These are phyloP conservation scores for Mycena rosella DNA, from an alignment of 768 basidiomycete species.

Conservation along the genomic window DNA sequence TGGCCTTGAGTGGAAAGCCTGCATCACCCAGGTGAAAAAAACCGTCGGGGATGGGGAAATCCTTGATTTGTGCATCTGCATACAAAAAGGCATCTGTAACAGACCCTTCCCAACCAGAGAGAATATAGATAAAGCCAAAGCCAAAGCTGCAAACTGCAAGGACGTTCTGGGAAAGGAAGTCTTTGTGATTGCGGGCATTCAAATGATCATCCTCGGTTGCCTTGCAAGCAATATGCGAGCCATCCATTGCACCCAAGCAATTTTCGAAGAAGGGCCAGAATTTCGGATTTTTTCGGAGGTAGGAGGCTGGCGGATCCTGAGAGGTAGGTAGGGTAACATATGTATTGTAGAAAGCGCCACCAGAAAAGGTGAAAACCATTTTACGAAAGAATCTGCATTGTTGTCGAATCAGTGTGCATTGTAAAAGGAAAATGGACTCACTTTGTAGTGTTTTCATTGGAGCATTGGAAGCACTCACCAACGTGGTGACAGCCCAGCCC, in stretches of 20 bases:
- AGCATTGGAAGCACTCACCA: conserved; percentile 41
- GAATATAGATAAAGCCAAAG: conserved; percentile 44
- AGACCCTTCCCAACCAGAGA: conserved; percentile 45
- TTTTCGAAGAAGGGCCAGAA: conserved; percentile 46
- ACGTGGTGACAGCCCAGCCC: conserved; percentile 34
- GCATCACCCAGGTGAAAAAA: conserved; percentile 50
- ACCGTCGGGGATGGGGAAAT: conserved; percentile 41
- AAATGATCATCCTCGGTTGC: conserved; percentile 23
- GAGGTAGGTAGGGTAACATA: conserved; percentile 33
- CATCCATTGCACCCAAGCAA: conserved; percentile 46
- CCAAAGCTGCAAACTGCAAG: conserved; percentile 45
- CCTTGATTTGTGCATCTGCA: conserved; percentile 37
- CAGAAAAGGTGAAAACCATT: conserved; percentile 20
- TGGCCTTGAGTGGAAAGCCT: conserved; percentile 43
- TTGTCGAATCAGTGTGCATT: not conserved
- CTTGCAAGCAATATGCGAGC: conserved; percentile 41
- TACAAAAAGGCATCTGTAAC: conserved; percentile 43
- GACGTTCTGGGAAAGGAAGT: conserved; percentile 43
- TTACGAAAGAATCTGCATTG: conserved; percentile 27
- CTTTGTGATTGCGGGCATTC: not conserved
- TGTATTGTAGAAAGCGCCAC: conserved; percentile 29
- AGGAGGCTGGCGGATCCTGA: conserved; percentile 20
- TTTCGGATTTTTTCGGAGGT: conserved; percentile 43
- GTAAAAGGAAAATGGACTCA: conserved; percentile 11
- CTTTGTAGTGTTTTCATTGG: conserved; percentile 39